Evolutionary conservation across 148 eudicot species (phyloP).

Genomic region (Vaccinium darrowii): DNA sequence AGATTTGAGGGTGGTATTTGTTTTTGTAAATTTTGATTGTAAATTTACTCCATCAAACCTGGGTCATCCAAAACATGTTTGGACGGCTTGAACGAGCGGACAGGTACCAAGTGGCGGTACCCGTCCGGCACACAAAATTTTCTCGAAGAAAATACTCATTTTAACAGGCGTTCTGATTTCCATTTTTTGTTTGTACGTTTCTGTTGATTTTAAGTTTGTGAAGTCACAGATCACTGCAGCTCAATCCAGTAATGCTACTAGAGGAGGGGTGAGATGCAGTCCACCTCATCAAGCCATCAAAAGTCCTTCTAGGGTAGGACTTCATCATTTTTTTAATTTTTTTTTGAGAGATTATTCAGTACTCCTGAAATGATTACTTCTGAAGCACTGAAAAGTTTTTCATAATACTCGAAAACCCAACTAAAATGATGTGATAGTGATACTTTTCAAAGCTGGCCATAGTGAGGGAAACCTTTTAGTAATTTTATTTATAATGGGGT

Average conservation of each 20-base stretch:
- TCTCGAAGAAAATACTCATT: background rate
- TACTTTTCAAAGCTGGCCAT: background rate
- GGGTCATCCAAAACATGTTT: no score
- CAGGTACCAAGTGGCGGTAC: no score
- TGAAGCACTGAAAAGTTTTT: no score
- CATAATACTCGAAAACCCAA: background rate
- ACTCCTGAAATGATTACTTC: background rate
- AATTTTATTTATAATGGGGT: background rate
- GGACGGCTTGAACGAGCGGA: no score
- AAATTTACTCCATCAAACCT: no score
- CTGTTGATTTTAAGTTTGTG: conserved; percentile 28
- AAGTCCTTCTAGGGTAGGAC: conserved; percentile 28
- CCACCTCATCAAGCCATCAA: conserved; percentile 18
- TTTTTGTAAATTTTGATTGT: no score
- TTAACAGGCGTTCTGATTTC: background rate
- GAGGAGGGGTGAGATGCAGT: conserved; percentile 32
- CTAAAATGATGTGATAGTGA: background rate
- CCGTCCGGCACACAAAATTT: no score
- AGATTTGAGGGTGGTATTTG: no score
- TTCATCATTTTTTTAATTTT: background rate
- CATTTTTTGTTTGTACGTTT: background rate
- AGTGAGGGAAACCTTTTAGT: background rate
- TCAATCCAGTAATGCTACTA: conserved; percentile 24
- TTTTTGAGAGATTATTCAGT: background rate
- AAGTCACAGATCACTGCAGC: conserved; percentile 29